Conservation (phyloP, 352 stramenopile genomes). For the Pythium aristosporum region DNA sequence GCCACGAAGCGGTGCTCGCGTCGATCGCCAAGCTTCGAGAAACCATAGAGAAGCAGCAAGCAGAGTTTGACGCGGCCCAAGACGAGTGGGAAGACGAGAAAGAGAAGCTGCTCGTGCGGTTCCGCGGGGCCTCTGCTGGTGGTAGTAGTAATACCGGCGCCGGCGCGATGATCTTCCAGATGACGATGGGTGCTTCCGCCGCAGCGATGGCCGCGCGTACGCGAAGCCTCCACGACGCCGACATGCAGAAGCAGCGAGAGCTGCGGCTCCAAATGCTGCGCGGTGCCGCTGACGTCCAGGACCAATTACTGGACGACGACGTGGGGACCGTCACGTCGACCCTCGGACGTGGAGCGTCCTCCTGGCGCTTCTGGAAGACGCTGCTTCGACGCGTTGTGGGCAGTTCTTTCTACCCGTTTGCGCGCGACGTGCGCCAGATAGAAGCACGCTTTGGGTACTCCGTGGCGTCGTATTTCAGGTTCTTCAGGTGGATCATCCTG, state of each 20-base stretch:
- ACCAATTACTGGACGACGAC: constrained; percentile 42
- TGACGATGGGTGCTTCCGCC: constrained; percentile 22
- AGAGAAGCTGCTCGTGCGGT: constrained; percentile 40
- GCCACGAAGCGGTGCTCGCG: constrained; percentile 26
- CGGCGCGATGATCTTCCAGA: constrained; percentile 28
- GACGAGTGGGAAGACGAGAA: constrained; percentile 73
- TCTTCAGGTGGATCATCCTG: constrained; percentile 78
- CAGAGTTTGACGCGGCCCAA: constrained; percentile 49
- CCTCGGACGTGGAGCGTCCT: neutral
- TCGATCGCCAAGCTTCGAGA: constrained; percentile 36
- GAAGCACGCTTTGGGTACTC: constrained; percentile 80
- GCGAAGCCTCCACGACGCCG: constrained; percentile 31
- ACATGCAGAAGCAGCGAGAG: constrained; percentile 45
- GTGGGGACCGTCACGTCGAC: neutral
- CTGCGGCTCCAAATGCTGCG: constrained; percentile 53
- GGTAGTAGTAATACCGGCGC: neutral
- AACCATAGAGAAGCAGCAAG: constrained; percentile 36
- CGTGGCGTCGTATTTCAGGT: constrained; percentile 79
- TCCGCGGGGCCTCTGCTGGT: constrained; percentile 22
- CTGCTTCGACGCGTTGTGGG: constrained; percentile 34
- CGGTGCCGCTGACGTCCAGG: constrained; percentile 56
- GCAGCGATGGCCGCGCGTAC: constrained; percentile 21
- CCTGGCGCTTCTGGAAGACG: constrained; percentile 32
- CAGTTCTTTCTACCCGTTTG: constrained; percentile 48
- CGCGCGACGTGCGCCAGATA: constrained; percentile 65